phyloP scores from a whole-genome alignment of 139 green algal genomes.

The Edaphochlamys debaryana region DNA sequence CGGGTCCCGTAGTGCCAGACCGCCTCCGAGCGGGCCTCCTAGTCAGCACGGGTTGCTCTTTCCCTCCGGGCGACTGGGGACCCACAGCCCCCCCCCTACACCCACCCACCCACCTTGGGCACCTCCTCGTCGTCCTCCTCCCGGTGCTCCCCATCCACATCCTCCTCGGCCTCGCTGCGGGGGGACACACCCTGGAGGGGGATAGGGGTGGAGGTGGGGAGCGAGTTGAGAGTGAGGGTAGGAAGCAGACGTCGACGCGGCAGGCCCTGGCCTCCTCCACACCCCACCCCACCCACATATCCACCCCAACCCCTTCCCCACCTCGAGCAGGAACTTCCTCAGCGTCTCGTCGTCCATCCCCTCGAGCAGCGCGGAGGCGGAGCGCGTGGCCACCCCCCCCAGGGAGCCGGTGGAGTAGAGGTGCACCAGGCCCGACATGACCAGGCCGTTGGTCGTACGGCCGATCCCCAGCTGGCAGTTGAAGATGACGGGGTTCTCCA shows the following conservation, averaged over 20 bases:
- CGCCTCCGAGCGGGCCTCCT: no score
- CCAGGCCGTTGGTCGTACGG: slow-evolving; percentile 92
- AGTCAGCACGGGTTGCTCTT: no score
- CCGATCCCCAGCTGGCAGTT: slow-evolving; percentile 93
- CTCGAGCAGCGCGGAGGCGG: background rate
- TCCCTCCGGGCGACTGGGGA: no score
- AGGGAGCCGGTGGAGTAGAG: slow-evolving; percentile 56
- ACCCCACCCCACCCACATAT: background rate
- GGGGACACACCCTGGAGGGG: slow-evolving; percentile 41
- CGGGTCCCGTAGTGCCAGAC: no score
- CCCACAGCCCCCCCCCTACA: background rate
- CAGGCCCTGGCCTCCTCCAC: background rate
- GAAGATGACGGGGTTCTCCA: slow-evolving; percentile 79
- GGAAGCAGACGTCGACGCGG: no score
- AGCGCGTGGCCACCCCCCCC: background rate
- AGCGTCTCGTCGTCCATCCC: background rate
- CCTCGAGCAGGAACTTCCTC: slow-evolving; percentile 15
- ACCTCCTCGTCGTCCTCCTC: slow-evolving; percentile 46
- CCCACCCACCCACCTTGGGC: slow-evolving; percentile 29
- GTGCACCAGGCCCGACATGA: slow-evolving; percentile 86
- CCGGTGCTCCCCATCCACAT: slow-evolving; percentile 38
- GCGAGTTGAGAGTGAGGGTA: no score
- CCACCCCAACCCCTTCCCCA: background rate
- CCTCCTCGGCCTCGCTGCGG: slow-evolving; percentile 50
- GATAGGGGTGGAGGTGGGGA: background rate